A percentile compares a stretch with the other conserved stretches of the same genome.
These are phyloP conservation scores for Phytophthora megakarya DNA, from an alignment of 352 stramenopile genomes.

Conservation along the genomic window DNA sequence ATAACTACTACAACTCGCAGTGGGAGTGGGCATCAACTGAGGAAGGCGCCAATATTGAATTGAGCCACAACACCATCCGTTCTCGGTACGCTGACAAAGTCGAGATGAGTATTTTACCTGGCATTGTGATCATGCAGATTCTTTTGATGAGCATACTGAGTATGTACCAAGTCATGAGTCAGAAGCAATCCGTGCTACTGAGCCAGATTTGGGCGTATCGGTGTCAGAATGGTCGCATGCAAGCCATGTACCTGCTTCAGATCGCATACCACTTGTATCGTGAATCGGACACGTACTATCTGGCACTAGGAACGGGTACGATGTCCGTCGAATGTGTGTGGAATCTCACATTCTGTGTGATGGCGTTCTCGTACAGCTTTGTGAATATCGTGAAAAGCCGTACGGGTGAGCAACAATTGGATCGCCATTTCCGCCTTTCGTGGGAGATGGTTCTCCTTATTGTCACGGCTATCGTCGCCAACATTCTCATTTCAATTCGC, in stretches of 20 bases:
- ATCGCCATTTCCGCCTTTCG: slow-evolving; percentile 40
- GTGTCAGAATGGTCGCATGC: slow-evolving; percentile 43
- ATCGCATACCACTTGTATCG: slow-evolving; percentile 43
- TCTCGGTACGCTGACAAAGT: slow-evolving; percentile 37
- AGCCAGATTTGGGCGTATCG: slow-evolving; percentile 48
- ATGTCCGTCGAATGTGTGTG: slow-evolving; percentile 43
- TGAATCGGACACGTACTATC: slow-evolving; percentile 39
- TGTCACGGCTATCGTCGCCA: slow-evolving; percentile 33
- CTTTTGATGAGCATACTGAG: slow-evolving; percentile 40
- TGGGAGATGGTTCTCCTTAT: slow-evolving; percentile 45
- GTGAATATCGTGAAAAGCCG: slow-evolving; percentile 40
- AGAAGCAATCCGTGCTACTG: slow-evolving; percentile 39
- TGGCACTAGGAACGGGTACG: slow-evolving; percentile 40
- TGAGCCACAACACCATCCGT: slow-evolving; percentile 35
- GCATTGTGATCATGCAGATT: slow-evolving; percentile 42
- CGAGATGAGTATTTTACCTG: slow-evolving; percentile 37
- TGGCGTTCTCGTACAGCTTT: slow-evolving; percentile 43
- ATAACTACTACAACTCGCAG: slow-evolving; percentile 44
- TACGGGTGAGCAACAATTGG: slow-evolving; percentile 37
- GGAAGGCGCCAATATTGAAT: slow-evolving; percentile 10
- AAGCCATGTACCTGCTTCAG: slow-evolving; percentile 42
- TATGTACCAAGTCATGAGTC: slow-evolving; percentile 44
- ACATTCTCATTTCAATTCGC: slow-evolving; percentile 33
- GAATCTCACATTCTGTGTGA: slow-evolving; percentile 48
- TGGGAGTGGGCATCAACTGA: slow-evolving; percentile 37